Conservation (phyloP, 352 stramenopile genomes). For the Plasmopara halstedii region DNA sequence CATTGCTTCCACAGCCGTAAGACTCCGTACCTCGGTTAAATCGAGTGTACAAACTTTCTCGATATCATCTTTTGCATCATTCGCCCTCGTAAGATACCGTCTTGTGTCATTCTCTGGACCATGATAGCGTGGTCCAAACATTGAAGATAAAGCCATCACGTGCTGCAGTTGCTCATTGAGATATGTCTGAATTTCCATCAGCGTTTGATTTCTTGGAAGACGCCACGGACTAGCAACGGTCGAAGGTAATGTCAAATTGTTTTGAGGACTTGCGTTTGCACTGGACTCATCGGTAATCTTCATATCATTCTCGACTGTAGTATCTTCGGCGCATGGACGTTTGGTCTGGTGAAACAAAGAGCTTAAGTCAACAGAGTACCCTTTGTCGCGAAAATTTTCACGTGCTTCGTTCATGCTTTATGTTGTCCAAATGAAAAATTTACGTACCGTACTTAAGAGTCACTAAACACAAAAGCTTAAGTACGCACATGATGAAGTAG, state of each 20-base stretch:
- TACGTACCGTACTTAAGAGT: neutral
- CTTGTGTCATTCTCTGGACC: slow-evolving; percentile 14
- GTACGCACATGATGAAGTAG: slow-evolving; percentile 15
- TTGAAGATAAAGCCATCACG: slow-evolving; percentile 25
- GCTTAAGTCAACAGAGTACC: slow-evolving; percentile 19
- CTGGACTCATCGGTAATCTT: slow-evolving; percentile 1
- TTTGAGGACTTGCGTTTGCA: neutral
- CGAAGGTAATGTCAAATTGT: neutral
- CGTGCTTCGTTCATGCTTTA: slow-evolving; percentile 15
- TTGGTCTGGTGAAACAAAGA: slow-evolving; percentile 14
- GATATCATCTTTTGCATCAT: slow-evolving; percentile 13
- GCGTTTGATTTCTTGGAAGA: slow-evolving; percentile 31
- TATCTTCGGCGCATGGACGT: slow-evolving; percentile 11
- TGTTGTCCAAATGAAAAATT: neutral
- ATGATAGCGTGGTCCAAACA: neutral
- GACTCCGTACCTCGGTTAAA: slow-evolving; percentile 13
- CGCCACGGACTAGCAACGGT: slow-evolving; percentile 30
- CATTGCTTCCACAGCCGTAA: slow-evolving; percentile 8
- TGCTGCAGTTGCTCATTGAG: slow-evolving; percentile 66
- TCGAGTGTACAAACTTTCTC: slow-evolving; percentile 21
- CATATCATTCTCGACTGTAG: slow-evolving; percentile 13
- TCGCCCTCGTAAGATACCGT: slow-evolving; percentile 8
- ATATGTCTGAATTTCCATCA: slow-evolving; percentile 40
- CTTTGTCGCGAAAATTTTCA: slow-evolving; percentile 3
- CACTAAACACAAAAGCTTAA: neutral